Percentiles rank a stretch among this genome's conserved stretches.
These are phyloP conservation scores for Cruciata laevipes DNA, from an alignment of 257 asterid species.

Conservation along the genomic window DNA sequence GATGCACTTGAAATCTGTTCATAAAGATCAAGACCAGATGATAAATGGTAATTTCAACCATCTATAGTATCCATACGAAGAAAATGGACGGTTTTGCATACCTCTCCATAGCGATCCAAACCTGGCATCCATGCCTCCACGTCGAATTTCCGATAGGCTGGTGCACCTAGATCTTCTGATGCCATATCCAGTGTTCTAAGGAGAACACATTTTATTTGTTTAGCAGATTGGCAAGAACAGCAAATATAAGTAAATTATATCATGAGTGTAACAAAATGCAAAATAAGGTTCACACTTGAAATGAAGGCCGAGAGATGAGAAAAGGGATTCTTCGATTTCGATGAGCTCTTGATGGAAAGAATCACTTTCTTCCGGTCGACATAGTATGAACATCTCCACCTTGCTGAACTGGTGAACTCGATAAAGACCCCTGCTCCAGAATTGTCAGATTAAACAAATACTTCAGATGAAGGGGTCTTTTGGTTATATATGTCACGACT, in stretches of 20 bases:
- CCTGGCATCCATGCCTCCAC: conserved; percentile 99
- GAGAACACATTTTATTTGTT: not conserved
- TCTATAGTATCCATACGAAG: not conserved
- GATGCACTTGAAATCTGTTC: conserved; percentile 95
- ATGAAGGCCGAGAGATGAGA: conserved; percentile 82
- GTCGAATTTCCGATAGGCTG: conserved; percentile 93
- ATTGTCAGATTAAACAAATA: conserved; percentile 13
- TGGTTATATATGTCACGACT: not conserved
- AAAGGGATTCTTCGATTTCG: conserved; percentile 72
- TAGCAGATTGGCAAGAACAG: not conserved
- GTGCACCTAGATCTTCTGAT: conserved; percentile 93
- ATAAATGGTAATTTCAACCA: not conserved
- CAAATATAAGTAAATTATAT: not conserved
- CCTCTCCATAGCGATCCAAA: conserved; percentile 94
- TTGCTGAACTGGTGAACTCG: conserved; percentile 98
- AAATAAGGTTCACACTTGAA: conserved; percentile 46
- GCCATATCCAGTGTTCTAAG: conserved; percentile 90
- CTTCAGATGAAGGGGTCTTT: conserved; percentile 8
- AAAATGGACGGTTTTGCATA: conserved; percentile 11
- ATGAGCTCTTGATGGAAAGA: conserved; percentile 71
- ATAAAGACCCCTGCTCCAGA: conserved; percentile 74
- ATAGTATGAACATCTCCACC: conserved; percentile 92
- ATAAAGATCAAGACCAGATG: conserved; percentile 7
- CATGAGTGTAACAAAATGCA: not conserved
- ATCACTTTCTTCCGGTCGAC: conserved; percentile 86